Conservation (phyloP, 1,284 basidiomycete species). For the Cutaneotrichosporon sp. region DNA sequence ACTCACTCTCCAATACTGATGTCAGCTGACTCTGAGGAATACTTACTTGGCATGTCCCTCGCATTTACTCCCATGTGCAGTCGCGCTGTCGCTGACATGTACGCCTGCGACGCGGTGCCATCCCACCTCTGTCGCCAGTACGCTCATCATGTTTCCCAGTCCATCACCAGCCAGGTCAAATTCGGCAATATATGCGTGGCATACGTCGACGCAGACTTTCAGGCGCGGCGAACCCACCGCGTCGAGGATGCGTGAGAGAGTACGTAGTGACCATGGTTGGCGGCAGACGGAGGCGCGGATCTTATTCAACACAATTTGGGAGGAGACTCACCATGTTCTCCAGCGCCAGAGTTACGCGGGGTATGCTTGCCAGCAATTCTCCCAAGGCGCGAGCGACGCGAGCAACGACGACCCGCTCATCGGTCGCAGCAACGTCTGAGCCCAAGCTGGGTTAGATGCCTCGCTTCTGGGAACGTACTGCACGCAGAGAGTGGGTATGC, state of each 20-base stretch:
- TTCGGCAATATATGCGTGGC: conserved; percentile 25
- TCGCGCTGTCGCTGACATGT: conserved; percentile 20
- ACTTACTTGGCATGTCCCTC: conserved; percentile 23
- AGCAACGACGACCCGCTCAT: conserved; percentile 1
- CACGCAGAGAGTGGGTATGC: conserved; percentile 17
- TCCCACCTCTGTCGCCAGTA: neutral
- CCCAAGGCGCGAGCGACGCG: conserved; percentile 5
- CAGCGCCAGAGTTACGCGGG: conserved; percentile 15
- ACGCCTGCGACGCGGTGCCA: conserved; percentile 15
- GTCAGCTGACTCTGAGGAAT: neutral
- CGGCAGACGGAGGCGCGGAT: conserved; percentile 5
- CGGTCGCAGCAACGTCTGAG: neutral
- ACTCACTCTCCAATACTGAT: conserved; percentile 18
- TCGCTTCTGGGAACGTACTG: conserved; percentile 9
- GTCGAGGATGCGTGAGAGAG: conserved; percentile 14
- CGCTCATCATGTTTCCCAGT: neutral
- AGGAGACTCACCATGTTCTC: conserved; percentile 23
- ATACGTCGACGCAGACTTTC: conserved; percentile 21
- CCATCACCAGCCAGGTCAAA: conserved; percentile 7
- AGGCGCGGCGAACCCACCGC: conserved; percentile 11
- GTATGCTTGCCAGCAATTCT: conserved; percentile 2
- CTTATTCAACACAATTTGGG: neutral
- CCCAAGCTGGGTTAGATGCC: conserved; percentile 2
- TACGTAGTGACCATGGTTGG: conserved; percentile 14
- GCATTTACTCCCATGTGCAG: conserved; percentile 9